A percentile compares a stretch with the other conserved stretches of the same genome.
These are phyloP conservation scores for Agaricus subrufescens DNA, from an alignment of 768 basidiomycete genomes.

Conservation along the genomic window DNA sequence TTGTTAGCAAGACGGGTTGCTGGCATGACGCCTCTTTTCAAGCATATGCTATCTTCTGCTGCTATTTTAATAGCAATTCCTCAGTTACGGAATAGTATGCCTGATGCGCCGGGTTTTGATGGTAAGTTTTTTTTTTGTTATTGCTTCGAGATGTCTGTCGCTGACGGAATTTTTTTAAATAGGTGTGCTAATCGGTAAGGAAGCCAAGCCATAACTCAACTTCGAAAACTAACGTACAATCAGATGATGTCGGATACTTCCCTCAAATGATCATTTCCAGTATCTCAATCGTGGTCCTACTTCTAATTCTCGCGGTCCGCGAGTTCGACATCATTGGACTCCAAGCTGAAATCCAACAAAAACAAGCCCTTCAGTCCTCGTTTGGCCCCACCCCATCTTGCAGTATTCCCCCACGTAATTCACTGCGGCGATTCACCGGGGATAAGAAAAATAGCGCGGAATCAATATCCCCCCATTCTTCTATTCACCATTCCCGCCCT, in stretches of 20 bases:
- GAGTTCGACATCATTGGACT: constrained; percentile 28
- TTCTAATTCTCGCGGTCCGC: constrained; percentile 36
- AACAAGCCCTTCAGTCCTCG: constrained; percentile 12
- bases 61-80: constrained; percentile 43
- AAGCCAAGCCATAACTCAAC: background rate
- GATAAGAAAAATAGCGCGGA: background rate
- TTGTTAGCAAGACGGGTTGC: constrained; percentile 33
- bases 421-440: background rate
- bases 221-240: background rate
- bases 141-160: background rate
- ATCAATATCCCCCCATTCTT: background rate
- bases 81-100: constrained; percentile 50
- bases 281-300: constrained; percentile 33
- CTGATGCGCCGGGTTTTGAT: constrained; percentile 51
- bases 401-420: background rate
- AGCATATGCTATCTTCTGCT: constrained; percentile 33
- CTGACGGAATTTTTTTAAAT: background rate
- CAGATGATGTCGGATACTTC: constrained; percentile 54
- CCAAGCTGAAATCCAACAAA: constrained; percentile 4
- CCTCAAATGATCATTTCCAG: constrained; percentile 51
- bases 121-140: constrained; percentile 18
- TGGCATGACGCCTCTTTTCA: constrained; percentile 26
- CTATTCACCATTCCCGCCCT: constrained; percentile 17
- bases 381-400: constrained; percentile 14
- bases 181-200: constrained; percentile 47